phyloP scores from a whole-genome alignment of 495 filamentous ascomycete genomes.

The Xylaria telfairii region DNA sequence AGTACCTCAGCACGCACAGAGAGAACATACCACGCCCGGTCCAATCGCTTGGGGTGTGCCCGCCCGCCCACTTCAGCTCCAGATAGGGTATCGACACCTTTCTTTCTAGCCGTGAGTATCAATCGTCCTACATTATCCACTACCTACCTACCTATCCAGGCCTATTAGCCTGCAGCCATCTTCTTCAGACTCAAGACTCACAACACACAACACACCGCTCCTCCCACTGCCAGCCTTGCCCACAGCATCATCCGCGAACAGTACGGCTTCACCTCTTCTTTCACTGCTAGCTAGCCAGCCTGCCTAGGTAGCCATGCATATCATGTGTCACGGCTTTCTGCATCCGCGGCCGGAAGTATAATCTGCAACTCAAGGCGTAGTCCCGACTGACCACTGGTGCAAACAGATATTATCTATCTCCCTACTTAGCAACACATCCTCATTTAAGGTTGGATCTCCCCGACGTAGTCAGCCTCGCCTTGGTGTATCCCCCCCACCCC shows the following conservation, averaged over 20 bases:
- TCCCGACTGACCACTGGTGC: background rate
- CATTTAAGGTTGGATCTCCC: background rate
- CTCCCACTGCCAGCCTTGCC: too few species aligned
- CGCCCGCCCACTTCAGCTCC: background rate
- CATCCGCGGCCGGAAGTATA: background rate
- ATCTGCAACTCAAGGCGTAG: background rate
- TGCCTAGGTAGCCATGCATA: background rate
- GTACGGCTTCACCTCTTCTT: background rate
- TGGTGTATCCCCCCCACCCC: background rate
- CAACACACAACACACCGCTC: too few species aligned
- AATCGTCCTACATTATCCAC: background rate
- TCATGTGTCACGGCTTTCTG: background rate
- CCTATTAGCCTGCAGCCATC: background rate
- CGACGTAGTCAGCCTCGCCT: conserved; percentile 13
- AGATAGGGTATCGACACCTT: background rate
- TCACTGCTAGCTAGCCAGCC: background rate
- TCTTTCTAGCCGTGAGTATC: background rate
- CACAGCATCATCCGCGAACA: too few species aligned
- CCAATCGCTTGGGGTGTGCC: background rate
- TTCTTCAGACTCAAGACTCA: background rate
- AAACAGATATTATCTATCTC: background rate
- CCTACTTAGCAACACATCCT: background rate
- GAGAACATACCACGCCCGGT: background rate
- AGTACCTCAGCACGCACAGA: too few species aligned
- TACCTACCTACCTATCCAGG: background rate